These are phyloP conservation scores for Umbilicaria muhlenbergii DNA, from an alignment of 495 filamentous ascomycete species.

Conservation along the genomic window DNA sequence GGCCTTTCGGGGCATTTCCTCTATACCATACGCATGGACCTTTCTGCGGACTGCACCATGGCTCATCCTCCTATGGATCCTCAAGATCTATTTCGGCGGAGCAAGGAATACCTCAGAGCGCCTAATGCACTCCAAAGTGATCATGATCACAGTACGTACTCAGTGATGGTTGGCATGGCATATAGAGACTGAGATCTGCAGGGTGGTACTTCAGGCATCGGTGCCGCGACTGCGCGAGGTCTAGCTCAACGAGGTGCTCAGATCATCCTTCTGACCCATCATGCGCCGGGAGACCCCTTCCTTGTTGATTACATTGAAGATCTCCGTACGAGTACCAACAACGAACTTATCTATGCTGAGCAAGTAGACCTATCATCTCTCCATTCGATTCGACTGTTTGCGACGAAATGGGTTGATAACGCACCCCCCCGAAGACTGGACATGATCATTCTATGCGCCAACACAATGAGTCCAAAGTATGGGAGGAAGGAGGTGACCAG, in stretches of 20 bases:
- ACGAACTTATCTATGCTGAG: constrained; percentile 87
- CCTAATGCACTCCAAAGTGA: constrained; percentile 78
- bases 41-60: constrained; percentile 44
- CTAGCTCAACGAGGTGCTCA: constrained; percentile 80
- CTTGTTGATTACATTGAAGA: constrained; percentile 86
- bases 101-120: constrained; percentile 62
- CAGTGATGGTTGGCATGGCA: constrained; percentile 1
- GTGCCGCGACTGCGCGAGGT: constrained; percentile 52
- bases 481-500: constrained; percentile 35
- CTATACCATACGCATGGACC: constrained; percentile 47
- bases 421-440: constrained; percentile 81
- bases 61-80: constrained; percentile 39
- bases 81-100: constrained; percentile 71
- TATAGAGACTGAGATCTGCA: constrained; percentile 16
- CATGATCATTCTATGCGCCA: constrained; percentile 77
- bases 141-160: constrained; percentile 66
- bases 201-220: constrained; percentile 92
- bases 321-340: constrained; percentile 60
- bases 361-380: constrained; percentile 79
- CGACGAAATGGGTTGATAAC: constrained; percentile 99
- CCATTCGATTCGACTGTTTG: constrained; percentile 79
- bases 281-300: constrained; percentile 68
- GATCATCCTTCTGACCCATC: constrained; percentile 74
- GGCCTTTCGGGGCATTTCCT: constrained; percentile 44
- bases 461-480: constrained; percentile 51